phyloP scores from a whole-genome alignment of 2,329 filamentous ascomycete genomes.

The Torrubiella hemipterigena region DNA sequence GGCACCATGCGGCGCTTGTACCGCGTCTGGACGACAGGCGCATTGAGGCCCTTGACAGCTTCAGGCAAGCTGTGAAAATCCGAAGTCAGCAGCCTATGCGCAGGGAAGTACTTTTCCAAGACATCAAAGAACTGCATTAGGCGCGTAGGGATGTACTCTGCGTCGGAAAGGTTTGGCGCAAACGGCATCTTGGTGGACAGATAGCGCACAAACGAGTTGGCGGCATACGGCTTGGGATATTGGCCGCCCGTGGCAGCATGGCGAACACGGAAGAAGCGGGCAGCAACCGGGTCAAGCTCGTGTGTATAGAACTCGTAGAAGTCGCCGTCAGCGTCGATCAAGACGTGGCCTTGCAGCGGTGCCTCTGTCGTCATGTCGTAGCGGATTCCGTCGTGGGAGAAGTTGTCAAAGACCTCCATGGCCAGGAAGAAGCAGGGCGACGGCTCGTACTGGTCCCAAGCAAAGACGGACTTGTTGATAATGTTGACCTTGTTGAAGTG shows the following conservation, averaged over 20 bases:
- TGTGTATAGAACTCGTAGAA: constrained; percentile 90
- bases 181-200: constrained; percentile 57
- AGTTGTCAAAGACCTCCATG: constrained; percentile 98
- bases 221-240: constrained; percentile 50
- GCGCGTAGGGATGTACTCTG: constrained; percentile 89
- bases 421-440: constrained; percentile 95
- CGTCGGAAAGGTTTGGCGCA: constrained; percentile 61
- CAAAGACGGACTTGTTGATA: constrained; percentile 88
- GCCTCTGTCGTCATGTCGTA: constrained; percentile 74
- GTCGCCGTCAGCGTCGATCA: constrained; percentile 76
- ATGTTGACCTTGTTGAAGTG: constrained; percentile 85
- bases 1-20: constrained; percentile 80
- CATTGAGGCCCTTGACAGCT: constrained; percentile 73
- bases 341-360: constrained; percentile 77
- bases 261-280: constrained; percentile 74
- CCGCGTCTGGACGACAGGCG: constrained; percentile 90
- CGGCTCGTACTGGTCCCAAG: constrained; percentile 81
- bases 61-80: constrained; percentile 86
- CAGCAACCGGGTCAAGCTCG: constrained; percentile 68
- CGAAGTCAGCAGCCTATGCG: constrained; percentile 75
- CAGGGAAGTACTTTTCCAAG: constrained; percentile 76
- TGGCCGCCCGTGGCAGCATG: constrained; percentile 58
- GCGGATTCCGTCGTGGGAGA: constrained; percentile 85
- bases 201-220: constrained; percentile 42
- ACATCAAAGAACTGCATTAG: constrained; percentile 97